Conservation (phyloP, 2,329 filamentous ascomycete genomes). For the Stylonectria norvegica region DNA sequence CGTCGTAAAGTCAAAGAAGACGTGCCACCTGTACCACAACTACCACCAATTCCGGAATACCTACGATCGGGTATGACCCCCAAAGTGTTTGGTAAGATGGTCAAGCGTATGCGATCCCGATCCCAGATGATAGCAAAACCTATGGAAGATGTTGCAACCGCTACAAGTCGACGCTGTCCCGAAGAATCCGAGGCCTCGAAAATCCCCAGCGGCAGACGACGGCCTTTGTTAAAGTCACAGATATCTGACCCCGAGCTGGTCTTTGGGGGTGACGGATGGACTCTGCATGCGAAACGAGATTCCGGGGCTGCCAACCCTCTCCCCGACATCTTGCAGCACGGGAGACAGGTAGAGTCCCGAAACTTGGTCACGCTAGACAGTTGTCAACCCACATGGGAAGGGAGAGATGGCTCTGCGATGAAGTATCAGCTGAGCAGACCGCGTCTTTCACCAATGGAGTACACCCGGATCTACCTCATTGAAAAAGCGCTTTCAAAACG, state of each 20-base stretch:
- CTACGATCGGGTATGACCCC: conserved; percentile 21
- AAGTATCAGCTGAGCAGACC: conserved; percentile 22
- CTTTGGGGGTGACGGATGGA: conserved; percentile 2
- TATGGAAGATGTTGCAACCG: conserved; percentile 4
- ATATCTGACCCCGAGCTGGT: conserved; percentile 24
- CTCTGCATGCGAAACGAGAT: background rate
- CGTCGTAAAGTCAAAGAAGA: conserved; percentile 12
- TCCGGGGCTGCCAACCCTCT: background rate
- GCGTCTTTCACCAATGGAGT: conserved; percentile 40
- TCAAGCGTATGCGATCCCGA: conserved; percentile 26
- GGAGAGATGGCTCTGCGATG: conserved; percentile 1
- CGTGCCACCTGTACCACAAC: conserved; percentile 23
- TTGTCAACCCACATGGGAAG: conserved; percentile 2
- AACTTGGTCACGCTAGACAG: background rate
- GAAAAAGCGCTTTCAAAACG: conserved; percentile 29
- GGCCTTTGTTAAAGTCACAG: conserved; percentile 18
- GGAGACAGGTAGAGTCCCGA: background rate
- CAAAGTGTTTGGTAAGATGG: conserved; percentile 27
- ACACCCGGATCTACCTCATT: conserved; percentile 34
- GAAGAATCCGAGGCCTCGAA: conserved; percentile 3
- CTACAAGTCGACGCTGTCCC: conserved; percentile 2
- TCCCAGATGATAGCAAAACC: conserved; percentile 11
- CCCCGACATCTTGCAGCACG: background rate
- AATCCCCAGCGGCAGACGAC: conserved; percentile 9
- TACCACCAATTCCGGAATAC: conserved; percentile 33